Conservation (phyloP, 140 eudicot genomes). For the Anethum foeniculum region DNA sequence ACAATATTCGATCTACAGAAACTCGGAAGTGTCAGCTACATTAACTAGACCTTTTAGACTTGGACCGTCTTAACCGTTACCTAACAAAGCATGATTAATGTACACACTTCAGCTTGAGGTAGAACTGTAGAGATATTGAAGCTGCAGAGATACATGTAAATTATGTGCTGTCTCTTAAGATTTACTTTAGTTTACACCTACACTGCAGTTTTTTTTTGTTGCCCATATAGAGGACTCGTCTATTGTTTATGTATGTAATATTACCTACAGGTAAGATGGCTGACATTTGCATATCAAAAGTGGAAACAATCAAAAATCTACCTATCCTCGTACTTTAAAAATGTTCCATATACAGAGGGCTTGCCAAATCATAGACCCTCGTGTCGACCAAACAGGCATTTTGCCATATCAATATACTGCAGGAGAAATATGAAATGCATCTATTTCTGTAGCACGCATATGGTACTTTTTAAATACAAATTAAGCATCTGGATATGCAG, state of each 20-base stretch:
- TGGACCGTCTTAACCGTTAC: background rate
- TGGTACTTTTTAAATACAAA: background rate
- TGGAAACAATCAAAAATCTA: background rate
- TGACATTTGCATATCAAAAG: background rate
- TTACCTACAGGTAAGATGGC: background rate
- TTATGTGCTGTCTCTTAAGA: background rate
- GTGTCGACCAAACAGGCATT: background rate
- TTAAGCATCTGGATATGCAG: background rate
- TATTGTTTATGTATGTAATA: background rate
- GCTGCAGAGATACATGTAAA: too few species aligned
- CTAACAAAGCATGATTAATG: background rate
- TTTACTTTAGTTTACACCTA: background rate
- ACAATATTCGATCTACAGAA: background rate
- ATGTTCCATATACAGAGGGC: background rate
- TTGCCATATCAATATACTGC: background rate
- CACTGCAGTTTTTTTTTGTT: background rate
- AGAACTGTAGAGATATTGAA: background rate
- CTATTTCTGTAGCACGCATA: background rate
- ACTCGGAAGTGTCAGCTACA: background rate
- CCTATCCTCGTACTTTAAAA: background rate
- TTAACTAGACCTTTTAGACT: background rate
- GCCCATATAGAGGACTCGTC: background rate
- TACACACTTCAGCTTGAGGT: background rate
- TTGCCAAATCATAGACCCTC: background rate
- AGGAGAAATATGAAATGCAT: background rate